Evolutionary conservation across 495 filamentous ascomycete species (phyloP), one percentile per base, ranked within the genome.

Genomic region (Penicillium lagena): DNA sequence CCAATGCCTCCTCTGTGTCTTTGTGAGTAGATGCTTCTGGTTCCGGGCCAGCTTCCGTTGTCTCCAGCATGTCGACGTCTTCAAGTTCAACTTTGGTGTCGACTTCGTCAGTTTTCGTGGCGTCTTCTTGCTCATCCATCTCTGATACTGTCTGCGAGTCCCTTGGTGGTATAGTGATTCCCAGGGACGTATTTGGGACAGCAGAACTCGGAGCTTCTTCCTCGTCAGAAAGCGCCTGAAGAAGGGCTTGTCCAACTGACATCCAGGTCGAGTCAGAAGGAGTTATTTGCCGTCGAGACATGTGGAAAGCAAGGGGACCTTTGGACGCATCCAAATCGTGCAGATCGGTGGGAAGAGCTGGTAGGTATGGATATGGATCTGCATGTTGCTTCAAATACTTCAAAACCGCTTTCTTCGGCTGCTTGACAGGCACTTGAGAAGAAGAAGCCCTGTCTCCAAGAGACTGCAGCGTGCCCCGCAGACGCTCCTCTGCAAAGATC

Each of bases 361-460:
- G 87, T 0, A 94, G 73, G 55, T 85, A 95, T 2, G 87, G 80
- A 50, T 86, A 86, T 4, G 83, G 85, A 52, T 95, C 87, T 9
- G 86, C 69, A 39, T 83, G 80, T 42, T 75, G 80, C 51, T 73
- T 78, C 13, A 96, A 68, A 29, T 73, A 68, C 27, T 72, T 68
- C 7, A 84, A 72, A 12, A 95, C 64, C 9, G 75, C 73, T 48
- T 77, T 84, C 47, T 82, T 80, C 12, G 76, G 73, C 45, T 73
- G 75, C 65, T 89, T 85, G 12, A 79, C 70, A 0, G 81, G 81
- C 42, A 72, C 49, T 42, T 86, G 82, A 7, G 73, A 74, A 29
- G 89, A 65, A 11, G 86, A 82, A 22, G 90, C 64, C 11, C 78
- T 68, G 57, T 96, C 93, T n/a, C 77, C 76, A 17, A 96, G 62